A percentile compares a stretch with the other conserved stretches of the same genome.
These are phyloP conservation scores for Aspergillus ruber DNA, from an alignment of 2,329 filamentous ascomycete species.

Conservation along the genomic window DNA sequence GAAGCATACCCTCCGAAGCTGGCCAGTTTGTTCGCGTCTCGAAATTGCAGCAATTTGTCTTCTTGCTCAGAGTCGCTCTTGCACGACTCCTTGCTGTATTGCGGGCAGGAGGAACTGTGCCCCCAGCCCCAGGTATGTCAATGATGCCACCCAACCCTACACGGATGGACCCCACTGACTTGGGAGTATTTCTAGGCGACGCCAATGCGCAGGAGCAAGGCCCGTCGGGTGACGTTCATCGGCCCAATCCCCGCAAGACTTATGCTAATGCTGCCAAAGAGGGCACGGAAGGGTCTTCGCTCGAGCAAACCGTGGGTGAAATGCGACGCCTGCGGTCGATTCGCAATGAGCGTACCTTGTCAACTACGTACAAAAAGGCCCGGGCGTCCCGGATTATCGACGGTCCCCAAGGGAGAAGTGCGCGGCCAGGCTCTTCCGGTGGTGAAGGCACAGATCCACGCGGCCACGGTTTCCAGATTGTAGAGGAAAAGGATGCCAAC, in stretches of 20 bases:
- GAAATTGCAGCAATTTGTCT: constrained; percentile 89
- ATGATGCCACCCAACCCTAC: not conserved
- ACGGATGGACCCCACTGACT: constrained; percentile 12
- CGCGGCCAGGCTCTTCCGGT: constrained; percentile 66
- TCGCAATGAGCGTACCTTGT: constrained; percentile 87
- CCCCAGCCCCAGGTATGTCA: constrained; percentile 58
- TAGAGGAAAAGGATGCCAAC: constrained; percentile 67
- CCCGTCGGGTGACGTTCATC: constrained; percentile 45
- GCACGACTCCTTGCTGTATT: constrained; percentile 83
- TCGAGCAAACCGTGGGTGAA: constrained; percentile 94
- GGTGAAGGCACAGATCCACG: constrained; percentile 49
- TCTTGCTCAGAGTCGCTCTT: constrained; percentile 83
- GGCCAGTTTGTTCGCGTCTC: constrained; percentile 67
- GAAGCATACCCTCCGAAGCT: constrained; percentile 49
- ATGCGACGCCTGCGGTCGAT: constrained; percentile 88
- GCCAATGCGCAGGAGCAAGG: constrained; percentile 60
- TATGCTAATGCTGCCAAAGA: constrained; percentile 59
- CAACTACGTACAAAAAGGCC: constrained; percentile 84
- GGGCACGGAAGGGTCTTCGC: constrained; percentile 60
- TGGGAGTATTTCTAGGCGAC: constrained; percentile 50
- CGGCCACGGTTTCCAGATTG: constrained; percentile 63
- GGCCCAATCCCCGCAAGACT: constrained; percentile 64
- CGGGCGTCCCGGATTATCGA: constrained; percentile 90
- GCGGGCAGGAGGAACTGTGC: constrained; percentile 72
- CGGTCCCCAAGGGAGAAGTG: constrained; percentile 63